Conservation (phyloP, 2,329 filamentous ascomycete species). For the Exophiala bonariae region DNA sequence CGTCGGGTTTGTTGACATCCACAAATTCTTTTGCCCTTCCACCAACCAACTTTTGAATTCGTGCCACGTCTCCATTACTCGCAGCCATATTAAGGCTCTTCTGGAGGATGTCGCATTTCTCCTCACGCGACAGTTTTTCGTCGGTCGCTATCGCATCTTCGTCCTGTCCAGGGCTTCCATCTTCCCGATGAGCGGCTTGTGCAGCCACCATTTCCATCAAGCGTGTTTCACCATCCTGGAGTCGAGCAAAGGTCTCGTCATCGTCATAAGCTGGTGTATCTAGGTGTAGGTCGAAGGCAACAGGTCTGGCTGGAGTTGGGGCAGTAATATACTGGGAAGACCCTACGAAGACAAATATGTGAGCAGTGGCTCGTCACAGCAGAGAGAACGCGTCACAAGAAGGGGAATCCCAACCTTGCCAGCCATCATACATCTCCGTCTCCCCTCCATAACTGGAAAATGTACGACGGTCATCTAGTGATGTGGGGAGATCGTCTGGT, state of each 20-base stretch:
- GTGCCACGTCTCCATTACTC: conserved; percentile 87
- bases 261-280: conserved; percentile 76
- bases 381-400: conserved; percentile 9
- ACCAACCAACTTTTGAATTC: conserved; percentile 72
- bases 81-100: conserved; percentile 91
- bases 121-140: conserved; percentile 68
- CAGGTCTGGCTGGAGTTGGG: conserved; percentile 78
- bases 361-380: conserved; percentile 5
- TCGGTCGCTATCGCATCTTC: conserved; percentile 78
- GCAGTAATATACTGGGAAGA: conserved; percentile 94
- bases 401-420: conserved; percentile 73
- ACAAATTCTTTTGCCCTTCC: conserved; percentile 74
- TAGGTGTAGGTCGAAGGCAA: conserved; percentile 82
- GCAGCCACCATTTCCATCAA: conserved; percentile 95
- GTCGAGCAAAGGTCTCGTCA: conserved; percentile 55
- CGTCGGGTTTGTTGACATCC: conserved; percentile 83
- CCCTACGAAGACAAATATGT: conserved; percentile 53
- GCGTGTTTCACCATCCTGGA: conserved; percentile 78
- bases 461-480: conserved; percentile 80
- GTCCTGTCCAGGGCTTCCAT: conserved; percentile 66
- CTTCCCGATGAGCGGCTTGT: conserved; percentile 75
- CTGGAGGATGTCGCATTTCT: conserved; percentile 81
- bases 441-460: conserved; percentile 69
- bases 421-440: conserved; percentile 98
- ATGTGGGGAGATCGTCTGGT: conserved; percentile 84